Conservation (phyloP, 2,329 filamentous ascomycete genomes). For the Anthostomella pinea region DNA sequence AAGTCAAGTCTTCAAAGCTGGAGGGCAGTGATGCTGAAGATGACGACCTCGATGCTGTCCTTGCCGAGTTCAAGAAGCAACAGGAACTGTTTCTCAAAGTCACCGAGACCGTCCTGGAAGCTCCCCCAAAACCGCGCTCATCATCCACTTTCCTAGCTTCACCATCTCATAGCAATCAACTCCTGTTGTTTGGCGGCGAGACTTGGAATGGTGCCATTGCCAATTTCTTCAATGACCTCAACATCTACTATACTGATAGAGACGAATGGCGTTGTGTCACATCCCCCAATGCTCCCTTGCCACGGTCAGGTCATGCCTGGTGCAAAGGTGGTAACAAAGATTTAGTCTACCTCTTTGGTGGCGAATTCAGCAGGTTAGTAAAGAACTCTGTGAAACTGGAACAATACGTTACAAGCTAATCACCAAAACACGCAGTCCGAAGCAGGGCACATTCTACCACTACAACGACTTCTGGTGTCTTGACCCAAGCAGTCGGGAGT, state of each 20-base stretch:
- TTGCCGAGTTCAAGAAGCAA: constrained; percentile 88
- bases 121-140: constrained; percentile 73
- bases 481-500: constrained; percentile 80
- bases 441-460: constrained; percentile 98
- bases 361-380: constrained; percentile 79
- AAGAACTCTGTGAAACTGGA: background rate
- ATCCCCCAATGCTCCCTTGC: constrained; percentile 85
- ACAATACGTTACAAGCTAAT: background rate
- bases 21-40: constrained; percentile 89
- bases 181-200: constrained; percentile 92
- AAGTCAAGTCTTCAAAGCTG: constrained; percentile 64
- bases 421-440: constrained; percentile 50
- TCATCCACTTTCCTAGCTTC: constrained; percentile 82
- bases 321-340: constrained; percentile 82
- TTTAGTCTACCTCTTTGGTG: constrained; percentile 88
- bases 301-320: constrained; percentile 92
- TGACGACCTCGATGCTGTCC: constrained; percentile 86
- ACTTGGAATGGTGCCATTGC: constrained; percentile 91
- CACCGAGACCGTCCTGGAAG: constrained; percentile 71
- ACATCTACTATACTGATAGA: constrained; percentile 72
- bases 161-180: constrained; percentile 79
- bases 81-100: constrained; percentile 94
- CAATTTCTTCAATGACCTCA: constrained; percentile 64
- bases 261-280: constrained; percentile 91
- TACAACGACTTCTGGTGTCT: constrained; percentile 98